Evolutionary conservation across 331 rosid species (phyloP).

Genomic region (Malus hybrid): DNA sequence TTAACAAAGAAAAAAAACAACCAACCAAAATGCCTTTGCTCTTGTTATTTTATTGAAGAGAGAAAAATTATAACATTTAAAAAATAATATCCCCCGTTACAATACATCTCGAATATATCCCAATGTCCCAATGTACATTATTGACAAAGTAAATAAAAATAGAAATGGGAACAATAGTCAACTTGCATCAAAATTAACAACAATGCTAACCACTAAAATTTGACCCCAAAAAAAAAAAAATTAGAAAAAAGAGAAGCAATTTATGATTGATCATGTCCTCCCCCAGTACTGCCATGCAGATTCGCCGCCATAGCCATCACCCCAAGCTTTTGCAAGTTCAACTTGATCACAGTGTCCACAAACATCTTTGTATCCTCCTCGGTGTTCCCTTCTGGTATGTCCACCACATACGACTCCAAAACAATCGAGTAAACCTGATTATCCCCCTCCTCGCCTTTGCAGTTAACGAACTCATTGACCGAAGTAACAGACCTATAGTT

Average conservation of each 20-base stretch:
- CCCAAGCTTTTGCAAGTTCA: conserved; percentile 85
- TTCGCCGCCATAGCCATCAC: conserved; percentile 36
- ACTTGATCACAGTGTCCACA: conserved; percentile 73
- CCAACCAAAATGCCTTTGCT: background rate
- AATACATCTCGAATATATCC: background rate
- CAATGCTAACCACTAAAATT: background rate
- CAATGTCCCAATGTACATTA: too few species aligned
- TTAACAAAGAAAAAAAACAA: background rate
- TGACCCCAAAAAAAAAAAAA: background rate
- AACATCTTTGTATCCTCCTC: conserved; percentile 87
- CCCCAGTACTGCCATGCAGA: conserved; percentile 25
- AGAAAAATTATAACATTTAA: background rate
- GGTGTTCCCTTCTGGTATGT: conserved; percentile 82
- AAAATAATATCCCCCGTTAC: background rate
- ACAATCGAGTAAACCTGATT: conserved; percentile 50
- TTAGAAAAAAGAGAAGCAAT: background rate
- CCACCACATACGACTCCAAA: conserved; percentile 73
- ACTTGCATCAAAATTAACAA: background rate
- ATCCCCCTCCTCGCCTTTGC: conserved; percentile 9
- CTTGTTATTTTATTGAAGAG: background rate
- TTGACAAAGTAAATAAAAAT: too few species aligned
- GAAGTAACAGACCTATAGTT: conserved; percentile 83
- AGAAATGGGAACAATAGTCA: background rate
- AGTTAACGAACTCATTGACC: conserved; percentile 47
- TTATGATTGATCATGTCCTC: background rate